Percentiles rank a stretch among this genome's conserved stretches.
Evolutionary conservation across 225 moss, liverwort and hornwort genomes (phyloP).

Genomic region (Polytrichum formosum): DNA sequence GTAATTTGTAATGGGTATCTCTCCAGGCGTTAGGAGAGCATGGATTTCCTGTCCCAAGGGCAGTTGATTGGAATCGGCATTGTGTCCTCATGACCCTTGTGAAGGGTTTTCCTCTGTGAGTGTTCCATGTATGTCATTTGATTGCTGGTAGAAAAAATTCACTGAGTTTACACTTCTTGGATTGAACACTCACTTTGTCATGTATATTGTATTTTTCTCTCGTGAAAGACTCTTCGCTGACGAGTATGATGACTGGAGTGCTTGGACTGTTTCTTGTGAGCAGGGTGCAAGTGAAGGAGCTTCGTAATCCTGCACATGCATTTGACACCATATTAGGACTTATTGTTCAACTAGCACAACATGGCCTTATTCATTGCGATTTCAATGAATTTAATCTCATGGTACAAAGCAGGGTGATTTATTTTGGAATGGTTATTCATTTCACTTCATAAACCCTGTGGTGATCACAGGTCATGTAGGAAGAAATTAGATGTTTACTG

Average conservation of each 20-base stretch:
- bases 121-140: background rate
- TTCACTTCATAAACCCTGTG: no score
- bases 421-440: background rate
- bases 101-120: conserved; percentile 82
- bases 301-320: conserved; percentile 48
- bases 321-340: conserved; percentile 75
- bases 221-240: no score
- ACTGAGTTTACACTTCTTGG: no score
- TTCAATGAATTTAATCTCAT: conserved; percentile 93
- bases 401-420: conserved; percentile 29
- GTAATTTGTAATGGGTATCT: no score
- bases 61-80: conserved; percentile 85
- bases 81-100: conserved; percentile 88
- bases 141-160: no score
- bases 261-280: conserved; percentile 10
- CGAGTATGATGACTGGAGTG: background rate
- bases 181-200: no score
- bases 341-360: conserved; percentile 75
- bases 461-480: no score
- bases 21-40: conserved; percentile 75
- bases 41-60: conserved; percentile 80
- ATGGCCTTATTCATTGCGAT: conserved; percentile 86
- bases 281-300: conserved; percentile 87
- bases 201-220: no score
- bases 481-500: no score